Evolutionary conservation across 148 eudicot genomes (phyloP), one percentile per base, ranked within the genome.

Genomic region (Fallopia convolvulus): DNA sequence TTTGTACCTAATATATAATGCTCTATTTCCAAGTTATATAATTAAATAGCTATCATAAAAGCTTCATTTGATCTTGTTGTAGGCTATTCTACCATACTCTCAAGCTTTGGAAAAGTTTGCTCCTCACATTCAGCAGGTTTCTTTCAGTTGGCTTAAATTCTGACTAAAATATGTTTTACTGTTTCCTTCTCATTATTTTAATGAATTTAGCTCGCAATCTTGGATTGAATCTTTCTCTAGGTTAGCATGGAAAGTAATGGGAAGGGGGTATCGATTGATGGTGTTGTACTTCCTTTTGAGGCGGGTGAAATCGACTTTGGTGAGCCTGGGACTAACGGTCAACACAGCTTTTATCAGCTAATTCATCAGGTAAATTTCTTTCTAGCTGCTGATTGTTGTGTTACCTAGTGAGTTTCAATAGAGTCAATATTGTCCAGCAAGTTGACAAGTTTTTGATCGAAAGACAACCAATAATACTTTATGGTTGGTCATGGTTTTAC

Each of bases 171-270:
- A 52, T 53, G 23, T 5, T 30, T 21, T 26, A 10, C 8, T 65
- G 10, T 33, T 76, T 75, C 26, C 47, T 74, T 46, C 76, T 71
- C 76, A 55, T 14, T 47, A 23, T 55, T 76, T 41, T 58, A 1
- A 18, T 14, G 39, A 21, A 36, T 65, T 13, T 48, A n/a, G 15
- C 46, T 10, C 1, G 20, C 4, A 42, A 23, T 71, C 55, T 20
- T 47, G 53, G 9, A 44, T 9, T 44, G n/a, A 72, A 36, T 36
- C n/a, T 13, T 20, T 73, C 32, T 42, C 18, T 83, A 95, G 97
- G 97, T 95, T 66, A 95, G 99, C 87, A 95, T 95, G 99, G 99
- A 95, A 79, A 95, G 99, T 86, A 95, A 95, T 77, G 99, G 99
- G 58, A 95, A 95, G 83, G 97, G 99, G 47, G 99, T 95, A 48